Conservation (phyloP, 164 flowering plant genomes). For the Berberis thunbergii region DNA sequence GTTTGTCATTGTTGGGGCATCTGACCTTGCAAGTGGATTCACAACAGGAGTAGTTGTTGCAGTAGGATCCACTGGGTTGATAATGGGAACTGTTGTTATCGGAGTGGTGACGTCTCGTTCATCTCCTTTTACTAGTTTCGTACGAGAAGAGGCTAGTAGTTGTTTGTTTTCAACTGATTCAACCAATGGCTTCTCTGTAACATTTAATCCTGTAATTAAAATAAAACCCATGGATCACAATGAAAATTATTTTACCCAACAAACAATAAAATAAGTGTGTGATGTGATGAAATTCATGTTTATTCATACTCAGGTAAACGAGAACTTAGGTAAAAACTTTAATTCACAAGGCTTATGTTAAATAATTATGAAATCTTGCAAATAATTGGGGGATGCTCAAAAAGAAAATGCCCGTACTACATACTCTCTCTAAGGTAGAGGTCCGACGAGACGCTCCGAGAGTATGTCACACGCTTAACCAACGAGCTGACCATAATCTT, state of each 20-base stretch:
- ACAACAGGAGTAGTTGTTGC: constrained; percentile 13
- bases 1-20: constrained; percentile 12
- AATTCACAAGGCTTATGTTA: background rate
- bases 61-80: constrained; percentile 42
- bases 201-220: constrained; percentile 7
- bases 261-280: background rate
- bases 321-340: background rate
- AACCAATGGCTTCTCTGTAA: constrained; percentile 23
- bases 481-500: too few species aligned
- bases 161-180: constrained; percentile 15
- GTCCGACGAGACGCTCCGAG: too few species aligned
- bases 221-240: background rate
- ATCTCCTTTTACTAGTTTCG: background rate
- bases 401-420: too few species aligned
- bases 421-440: too few species aligned
- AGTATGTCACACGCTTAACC: too few species aligned
- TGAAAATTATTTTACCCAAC: constrained; percentile 23
- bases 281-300: background rate
- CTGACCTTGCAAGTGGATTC: constrained; percentile 8
- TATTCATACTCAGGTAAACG: too few species aligned
- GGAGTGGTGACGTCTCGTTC: constrained; percentile 41
- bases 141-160: constrained; percentile 14
- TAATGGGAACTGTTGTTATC: constrained; percentile 38
- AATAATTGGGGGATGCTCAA: too few species aligned
- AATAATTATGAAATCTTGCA: background rate